Conservation (phyloP, 352 stramenopile genomes). For the Phytophthora palmivora region DNA sequence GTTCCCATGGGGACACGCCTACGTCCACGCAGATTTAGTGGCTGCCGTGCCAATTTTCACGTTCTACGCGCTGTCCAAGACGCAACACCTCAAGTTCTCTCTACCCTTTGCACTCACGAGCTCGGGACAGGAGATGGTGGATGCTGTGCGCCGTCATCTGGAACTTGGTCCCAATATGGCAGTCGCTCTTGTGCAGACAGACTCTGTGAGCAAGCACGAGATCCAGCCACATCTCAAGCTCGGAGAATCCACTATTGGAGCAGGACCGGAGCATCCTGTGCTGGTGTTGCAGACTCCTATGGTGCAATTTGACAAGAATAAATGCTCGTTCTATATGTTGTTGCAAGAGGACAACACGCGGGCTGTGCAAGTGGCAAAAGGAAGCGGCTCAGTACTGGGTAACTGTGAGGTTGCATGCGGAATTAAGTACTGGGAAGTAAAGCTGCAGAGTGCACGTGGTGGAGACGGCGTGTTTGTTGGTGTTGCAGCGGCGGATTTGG, state of each 20-base stretch:
- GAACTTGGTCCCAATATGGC: conserved; percentile 59
- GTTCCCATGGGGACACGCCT: conserved; percentile 81
- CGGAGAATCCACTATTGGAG: conserved; percentile 72
- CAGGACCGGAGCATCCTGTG: conserved; percentile 67
- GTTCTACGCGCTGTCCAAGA: conserved; percentile 76
- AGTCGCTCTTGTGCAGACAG: conserved; percentile 74
- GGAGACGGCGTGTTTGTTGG: conserved; percentile 82
- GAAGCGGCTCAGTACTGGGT: conserved; percentile 68
- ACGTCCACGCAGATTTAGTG: conserved; percentile 67
- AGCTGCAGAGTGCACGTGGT: conserved; percentile 53
- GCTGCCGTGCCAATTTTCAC: conserved; percentile 71
- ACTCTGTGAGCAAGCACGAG: conserved; percentile 79
- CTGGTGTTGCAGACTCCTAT: conserved; percentile 74
- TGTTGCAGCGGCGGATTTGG: conserved; percentile 57
- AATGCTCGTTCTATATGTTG: conserved; percentile 63
- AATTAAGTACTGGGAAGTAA: conserved; percentile 87
- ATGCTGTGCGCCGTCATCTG: conserved; percentile 60
- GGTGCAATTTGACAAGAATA: conserved; percentile 68
- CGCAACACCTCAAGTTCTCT: conserved; percentile 73
- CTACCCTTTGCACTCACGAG: conserved; percentile 67
- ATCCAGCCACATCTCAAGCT: conserved; percentile 61
- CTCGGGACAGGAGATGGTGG: conserved; percentile 58
- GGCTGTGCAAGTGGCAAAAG: conserved; percentile 67
- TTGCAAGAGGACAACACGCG: conserved; percentile 61
- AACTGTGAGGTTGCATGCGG: conserved; percentile 63